A percentile compares a stretch with the other conserved stretches of the same genome.
phyloP scores from a whole-genome alignment of 495 filamentous ascomycete genomes.

The Neurospora pannonica region DNA sequence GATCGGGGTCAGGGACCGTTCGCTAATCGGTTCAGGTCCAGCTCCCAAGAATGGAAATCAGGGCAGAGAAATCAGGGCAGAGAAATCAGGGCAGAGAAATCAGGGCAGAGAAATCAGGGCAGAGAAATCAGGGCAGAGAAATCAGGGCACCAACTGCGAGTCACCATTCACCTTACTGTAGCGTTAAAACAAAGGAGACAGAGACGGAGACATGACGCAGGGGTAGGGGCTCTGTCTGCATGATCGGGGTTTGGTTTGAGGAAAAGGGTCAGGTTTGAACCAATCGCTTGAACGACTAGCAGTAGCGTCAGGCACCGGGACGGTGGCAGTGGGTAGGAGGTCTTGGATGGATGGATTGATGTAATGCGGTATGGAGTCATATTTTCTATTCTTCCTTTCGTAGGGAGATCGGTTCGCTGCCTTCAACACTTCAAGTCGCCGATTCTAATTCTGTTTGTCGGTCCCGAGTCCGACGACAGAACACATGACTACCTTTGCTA shows the following conservation, averaged over 20 bases:
- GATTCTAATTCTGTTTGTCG: neutral
- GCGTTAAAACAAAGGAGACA: neutral
- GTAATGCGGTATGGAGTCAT: neutral
- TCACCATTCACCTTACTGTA: neutral
- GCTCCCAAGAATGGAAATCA: neutral
- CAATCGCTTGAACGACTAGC: neutral
- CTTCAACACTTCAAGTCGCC: neutral
- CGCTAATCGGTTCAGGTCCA: neutral
- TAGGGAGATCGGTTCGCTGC: neutral
- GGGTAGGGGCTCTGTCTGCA: neutral
- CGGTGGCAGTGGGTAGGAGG: neutral
- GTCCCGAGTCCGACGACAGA: neutral
- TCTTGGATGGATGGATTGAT: neutral
- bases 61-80: neutral
- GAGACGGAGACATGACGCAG: neutral
- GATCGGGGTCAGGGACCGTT: neutral
- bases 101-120: neutral
- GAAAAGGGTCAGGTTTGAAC: neutral
- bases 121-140: neutral
- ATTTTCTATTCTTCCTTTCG: neutral
- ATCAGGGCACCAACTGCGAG: neutral
- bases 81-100: neutral
- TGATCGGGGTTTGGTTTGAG: neutral
- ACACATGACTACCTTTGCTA: constrained; percentile 3
- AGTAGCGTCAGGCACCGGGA: neutral